Evolutionary conservation across 768 basidiomycete species (phyloP).

Genomic region (Russula dissimulans): DNA sequence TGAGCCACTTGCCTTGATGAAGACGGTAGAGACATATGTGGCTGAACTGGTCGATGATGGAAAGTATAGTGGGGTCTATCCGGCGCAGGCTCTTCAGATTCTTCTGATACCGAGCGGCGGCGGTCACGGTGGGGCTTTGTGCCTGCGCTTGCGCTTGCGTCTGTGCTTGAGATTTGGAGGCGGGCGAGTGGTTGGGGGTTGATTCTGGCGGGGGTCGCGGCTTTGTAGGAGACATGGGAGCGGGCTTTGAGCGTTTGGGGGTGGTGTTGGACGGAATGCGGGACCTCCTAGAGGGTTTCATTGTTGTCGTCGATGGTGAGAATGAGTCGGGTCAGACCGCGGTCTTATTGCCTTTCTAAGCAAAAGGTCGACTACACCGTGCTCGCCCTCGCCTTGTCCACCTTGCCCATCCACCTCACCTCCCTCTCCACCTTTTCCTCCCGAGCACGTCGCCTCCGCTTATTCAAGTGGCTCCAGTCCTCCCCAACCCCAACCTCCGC

Average conservation of each 20-base stretch:
- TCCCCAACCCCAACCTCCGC: constrained; percentile 38
- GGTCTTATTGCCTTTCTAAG: constrained; percentile 6
- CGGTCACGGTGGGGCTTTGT: constrained; percentile 35
- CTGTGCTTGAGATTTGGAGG: constrained; percentile 1
- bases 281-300: constrained; percentile 15
- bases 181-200: not conserved
- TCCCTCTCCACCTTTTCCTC: constrained; percentile 37
- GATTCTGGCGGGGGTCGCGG: constrained; percentile 1
- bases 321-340: not conserved
- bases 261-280: constrained; percentile 12
- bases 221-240: constrained; percentile 11
- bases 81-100: constrained; percentile 76
- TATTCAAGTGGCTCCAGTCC: constrained; percentile 51
- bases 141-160: not conserved
- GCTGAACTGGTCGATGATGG: constrained; percentile 81
- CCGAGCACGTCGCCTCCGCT: constrained; percentile 40
- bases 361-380: too few species aligned
- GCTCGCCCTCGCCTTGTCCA: constrained; percentile 23
- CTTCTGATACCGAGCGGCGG: constrained; percentile 55
- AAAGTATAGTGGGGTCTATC: constrained; percentile 68
- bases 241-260: constrained; percentile 10
- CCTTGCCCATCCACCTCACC: constrained; percentile 31
- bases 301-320: not conserved
- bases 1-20: constrained; percentile 69
- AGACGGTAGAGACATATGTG: constrained; percentile 78